Evolutionary conservation across 306 rosid species (phyloP), one percentile per base, ranked within the genome.

Genomic region (Spatholobus suberectus): DNA sequence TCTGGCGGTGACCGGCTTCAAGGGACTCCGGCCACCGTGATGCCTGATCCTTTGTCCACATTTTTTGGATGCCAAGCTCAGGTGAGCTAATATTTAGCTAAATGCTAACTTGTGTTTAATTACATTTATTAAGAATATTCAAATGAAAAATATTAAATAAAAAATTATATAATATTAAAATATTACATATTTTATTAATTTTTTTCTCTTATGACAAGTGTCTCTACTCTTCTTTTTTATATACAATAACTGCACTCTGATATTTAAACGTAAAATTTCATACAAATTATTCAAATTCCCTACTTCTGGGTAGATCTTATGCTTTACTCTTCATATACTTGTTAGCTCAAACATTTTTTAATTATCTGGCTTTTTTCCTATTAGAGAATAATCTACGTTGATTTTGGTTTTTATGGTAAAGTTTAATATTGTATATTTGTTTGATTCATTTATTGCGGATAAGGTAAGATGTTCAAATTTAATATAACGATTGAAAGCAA

Each of bases 1-100:
- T 17, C 55, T 0, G 68, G 68, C 29, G 18, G 43, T 1, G 81
- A 87, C 52, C 79, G 92, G 5, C 37, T 79, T 32, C 97, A 83
- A 44, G 91, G 85, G 5, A 61, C 87, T 72, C 70, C 89, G 6
- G 32, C 85, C 0, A 8, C 86, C 6, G 79, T 79, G 8, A 75
- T 88, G 81, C 81, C 95, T 6, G 94, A 92, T 18, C 97, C 89
- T 18, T 21, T 90, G 34, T 83, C 97, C 2, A 8, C 90, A n/a
- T 90, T 87, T 81, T 90, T 90, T 11, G 91, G 97, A 3, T 90
- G 94, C 73, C 98, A 91, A 67, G 67, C 96, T 4, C 99, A 96
- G 91, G 97, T 95, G 10, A 3, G 65, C n/a, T 37, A 41, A 38
- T 69, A n/a, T 20, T 18, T 10, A 9, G 24, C 10, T 32, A 63